phyloP scores from a whole-genome alignment of 306 rosid genomes.

The Citrullus amarus region DNA sequence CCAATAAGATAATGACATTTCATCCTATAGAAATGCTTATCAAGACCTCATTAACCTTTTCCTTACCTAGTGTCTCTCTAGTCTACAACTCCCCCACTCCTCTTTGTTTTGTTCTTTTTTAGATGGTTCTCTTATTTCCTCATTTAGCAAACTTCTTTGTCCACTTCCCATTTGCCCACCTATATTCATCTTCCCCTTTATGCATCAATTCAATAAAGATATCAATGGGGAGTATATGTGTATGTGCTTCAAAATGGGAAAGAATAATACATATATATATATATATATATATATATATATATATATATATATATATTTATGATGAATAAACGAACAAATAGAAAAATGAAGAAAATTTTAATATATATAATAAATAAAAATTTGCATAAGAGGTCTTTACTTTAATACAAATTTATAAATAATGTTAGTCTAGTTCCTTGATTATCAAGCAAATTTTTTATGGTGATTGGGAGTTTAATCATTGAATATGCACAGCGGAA shows the following conservation, averaged over 20 bases:
- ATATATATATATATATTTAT: too few relatives aligned
- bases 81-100: not conserved
- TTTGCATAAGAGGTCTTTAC: too few relatives aligned
- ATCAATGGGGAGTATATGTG: not conserved
- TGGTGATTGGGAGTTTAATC: too few relatives aligned
- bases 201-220: not conserved
- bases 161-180: not conserved
- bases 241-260: not conserved
- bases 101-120: not conserved
- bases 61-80: not conserved
- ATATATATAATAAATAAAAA: not conserved
- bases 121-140: constrained; percentile 6
- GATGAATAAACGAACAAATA: not conserved
- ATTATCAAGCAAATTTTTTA: too few relatives aligned
- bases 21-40: constrained; percentile 29
- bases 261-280: not conserved
- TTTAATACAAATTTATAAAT: too few relatives aligned
- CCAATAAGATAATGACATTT: constrained; percentile 47
- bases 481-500: not conserved
- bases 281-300: too few relatives aligned
- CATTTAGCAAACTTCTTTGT: not conserved
- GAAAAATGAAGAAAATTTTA: not conserved
- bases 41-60: constrained; percentile 16
- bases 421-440: too few relatives aligned
- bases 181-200: not conserved